phyloP scores from a whole-genome alignment of 2,329 filamentous ascomycete species.

The Diaporthe aspalathi region DNA sequence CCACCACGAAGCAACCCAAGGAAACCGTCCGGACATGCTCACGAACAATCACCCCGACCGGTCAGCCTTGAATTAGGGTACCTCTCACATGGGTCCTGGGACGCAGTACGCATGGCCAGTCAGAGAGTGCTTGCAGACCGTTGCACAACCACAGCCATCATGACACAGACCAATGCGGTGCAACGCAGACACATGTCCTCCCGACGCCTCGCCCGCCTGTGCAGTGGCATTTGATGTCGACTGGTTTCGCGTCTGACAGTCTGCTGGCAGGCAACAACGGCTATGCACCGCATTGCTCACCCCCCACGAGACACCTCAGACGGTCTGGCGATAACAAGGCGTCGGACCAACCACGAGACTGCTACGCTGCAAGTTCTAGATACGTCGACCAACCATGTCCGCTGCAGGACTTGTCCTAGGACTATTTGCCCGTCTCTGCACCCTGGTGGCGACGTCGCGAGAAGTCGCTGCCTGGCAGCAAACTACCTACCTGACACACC shows the following conservation, averaged over 20 bases:
- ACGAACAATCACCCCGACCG: neutral
- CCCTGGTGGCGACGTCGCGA: neutral
- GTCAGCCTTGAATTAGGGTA: neutral
- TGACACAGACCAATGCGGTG: conserved; percentile 3
- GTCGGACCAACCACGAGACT: neutral
- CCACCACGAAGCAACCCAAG: neutral
- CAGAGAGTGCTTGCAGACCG: neutral
- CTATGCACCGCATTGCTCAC: conserved; percentile 6
- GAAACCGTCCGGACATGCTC: neutral
- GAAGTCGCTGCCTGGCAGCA: conserved; percentile 6
- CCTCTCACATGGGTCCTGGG: neutral
- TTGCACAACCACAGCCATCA: neutral
- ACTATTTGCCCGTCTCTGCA: neutral
- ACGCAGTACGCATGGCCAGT: neutral
- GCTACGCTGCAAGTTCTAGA: neutral
- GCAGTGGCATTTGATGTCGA: neutral
- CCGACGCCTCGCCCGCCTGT: conserved; percentile 8
- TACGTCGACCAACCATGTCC: neutral
- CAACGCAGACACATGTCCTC: conserved; percentile 15
- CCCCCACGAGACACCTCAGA: neutral
- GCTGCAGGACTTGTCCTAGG: neutral
- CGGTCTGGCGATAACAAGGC: neutral
- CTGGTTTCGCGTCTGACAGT: neutral
- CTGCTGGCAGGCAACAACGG: neutral
- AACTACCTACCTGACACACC: neutral